phyloP scores from a whole-genome alignment of 75 land plant species.

The Pinus taeda region DNA sequence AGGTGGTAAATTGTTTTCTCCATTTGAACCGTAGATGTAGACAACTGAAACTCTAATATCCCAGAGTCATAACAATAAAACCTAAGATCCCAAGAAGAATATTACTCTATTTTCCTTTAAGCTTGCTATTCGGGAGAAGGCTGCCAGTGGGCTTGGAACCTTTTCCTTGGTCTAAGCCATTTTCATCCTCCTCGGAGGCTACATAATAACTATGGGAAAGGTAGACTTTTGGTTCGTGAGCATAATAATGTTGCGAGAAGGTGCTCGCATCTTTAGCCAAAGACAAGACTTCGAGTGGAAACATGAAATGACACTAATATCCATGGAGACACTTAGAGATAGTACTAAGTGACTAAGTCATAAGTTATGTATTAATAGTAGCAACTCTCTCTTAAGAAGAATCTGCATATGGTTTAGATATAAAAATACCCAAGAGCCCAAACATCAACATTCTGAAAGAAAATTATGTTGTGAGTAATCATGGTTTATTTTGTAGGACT shows the following conservation, averaged over 20 bases:
- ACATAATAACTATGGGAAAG: constrained; percentile 38
- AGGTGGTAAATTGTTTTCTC: too few relatives aligned
- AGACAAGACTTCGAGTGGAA: constrained; percentile 91
- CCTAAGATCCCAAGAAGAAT: constrained; percentile 63
- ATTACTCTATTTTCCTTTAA: constrained; percentile 73
- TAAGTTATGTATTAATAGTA: constrained; percentile 18
- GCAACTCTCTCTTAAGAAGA: not conserved
- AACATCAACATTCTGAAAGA: not conserved
- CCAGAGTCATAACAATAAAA: not conserved
- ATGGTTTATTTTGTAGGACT: constrained; percentile 16
- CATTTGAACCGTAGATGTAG: too few relatives aligned
- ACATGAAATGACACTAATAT: constrained; percentile 52
- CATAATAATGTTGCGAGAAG: constrained; percentile 62
- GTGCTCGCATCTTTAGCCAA: constrained; percentile 62
- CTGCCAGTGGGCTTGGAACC: constrained; percentile 58
- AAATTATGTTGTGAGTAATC: not conserved
- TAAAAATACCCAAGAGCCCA: not conserved
- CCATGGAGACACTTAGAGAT: constrained; percentile 23
- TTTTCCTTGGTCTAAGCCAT: constrained; percentile 89
- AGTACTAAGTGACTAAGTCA: constrained; percentile 27
- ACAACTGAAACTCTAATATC: too few relatives aligned
- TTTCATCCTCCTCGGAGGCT: constrained; percentile 82
- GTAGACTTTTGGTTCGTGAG: constrained; percentile 80
- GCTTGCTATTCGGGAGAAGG: constrained; percentile 69
- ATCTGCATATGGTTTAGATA: not conserved